Evolutionary conservation across 1,284 basidiomycete species (phyloP).

Genomic region (Ustilago crameri): DNA sequence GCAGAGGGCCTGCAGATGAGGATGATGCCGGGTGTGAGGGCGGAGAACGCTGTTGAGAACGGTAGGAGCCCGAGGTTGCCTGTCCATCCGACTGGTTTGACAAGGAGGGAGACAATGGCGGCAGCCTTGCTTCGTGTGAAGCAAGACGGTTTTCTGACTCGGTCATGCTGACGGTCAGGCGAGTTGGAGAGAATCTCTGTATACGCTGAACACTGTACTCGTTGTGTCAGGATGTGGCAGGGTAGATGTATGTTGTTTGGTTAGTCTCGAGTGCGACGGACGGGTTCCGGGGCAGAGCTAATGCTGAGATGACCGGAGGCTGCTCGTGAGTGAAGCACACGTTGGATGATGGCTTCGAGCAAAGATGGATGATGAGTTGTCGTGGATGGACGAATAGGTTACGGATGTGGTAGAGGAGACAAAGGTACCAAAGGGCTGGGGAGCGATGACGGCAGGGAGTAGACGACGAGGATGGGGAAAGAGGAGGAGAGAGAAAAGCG

Average conservation of each 20-base stretch:
- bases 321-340: slow-evolving; percentile 4
- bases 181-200: too few relatives aligned
- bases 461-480: slow-evolving; percentile 1
- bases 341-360: background rate
- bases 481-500: slow-evolving; percentile 3
- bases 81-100: slow-evolving; percentile 12
- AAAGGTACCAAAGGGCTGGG: background rate
- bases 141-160: slow-evolving; percentile 9
- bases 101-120: slow-evolving; percentile 18
- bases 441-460: slow-evolving; percentile 5
- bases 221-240: too few relatives aligned
- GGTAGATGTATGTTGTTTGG: too few relatives aligned
- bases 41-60: slow-evolving; percentile 22
- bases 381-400: too few relatives aligned
- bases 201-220: too few relatives aligned
- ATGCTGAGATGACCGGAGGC: too few relatives aligned
- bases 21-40: slow-evolving; percentile 14
- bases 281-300: too few relatives aligned
- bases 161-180: slow-evolving; percentile 13
- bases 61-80: background rate
- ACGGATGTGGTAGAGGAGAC: slow-evolving; percentile 1
- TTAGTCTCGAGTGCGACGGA: too few relatives aligned
- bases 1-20: slow-evolving; percentile 13
- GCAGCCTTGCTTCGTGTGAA: slow-evolving; percentile 11
- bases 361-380: too few relatives aligned